A percentile compares a stretch with the other conserved stretches of the same genome.
Conservation (phyloP, 2,329 filamentous ascomycete species). For the Trichoderma lentiforme region DNA sequence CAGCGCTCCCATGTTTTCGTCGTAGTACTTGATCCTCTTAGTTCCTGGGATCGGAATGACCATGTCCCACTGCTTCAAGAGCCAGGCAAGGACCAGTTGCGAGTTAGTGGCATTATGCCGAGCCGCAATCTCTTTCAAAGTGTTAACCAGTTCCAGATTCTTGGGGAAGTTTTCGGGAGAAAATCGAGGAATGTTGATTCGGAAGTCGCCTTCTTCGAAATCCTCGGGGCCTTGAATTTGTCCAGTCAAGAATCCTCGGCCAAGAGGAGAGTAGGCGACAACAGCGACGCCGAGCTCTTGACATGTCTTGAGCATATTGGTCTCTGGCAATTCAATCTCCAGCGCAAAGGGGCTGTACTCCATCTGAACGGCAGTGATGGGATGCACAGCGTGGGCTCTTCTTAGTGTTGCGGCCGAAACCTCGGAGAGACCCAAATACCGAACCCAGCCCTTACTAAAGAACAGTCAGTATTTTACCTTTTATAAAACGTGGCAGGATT, state of each 20-base stretch:
- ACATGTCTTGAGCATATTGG: constrained; percentile 49
- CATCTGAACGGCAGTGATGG: constrained; percentile 50
- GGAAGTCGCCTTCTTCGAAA: constrained; percentile 43
- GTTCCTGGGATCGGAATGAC: constrained; percentile 58
- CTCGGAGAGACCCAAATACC: constrained; percentile 54
- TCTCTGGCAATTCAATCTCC: constrained; percentile 54
- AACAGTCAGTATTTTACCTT: neutral
- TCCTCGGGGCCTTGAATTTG: constrained; percentile 43
- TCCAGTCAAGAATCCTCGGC: constrained; percentile 56
- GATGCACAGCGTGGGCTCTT: constrained; percentile 48
- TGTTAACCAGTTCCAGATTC: constrained; percentile 52
- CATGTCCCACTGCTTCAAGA: constrained; percentile 57
- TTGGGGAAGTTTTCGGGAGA: constrained; percentile 31
- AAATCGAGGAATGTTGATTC: constrained; percentile 24
- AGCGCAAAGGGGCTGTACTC: constrained; percentile 54
- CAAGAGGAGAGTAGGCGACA: constrained; percentile 58
- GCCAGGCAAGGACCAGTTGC: constrained; percentile 62
- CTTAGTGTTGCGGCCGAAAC: constrained; percentile 47
- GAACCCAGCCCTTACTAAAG: constrained; percentile 50
- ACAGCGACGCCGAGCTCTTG: constrained; percentile 56
- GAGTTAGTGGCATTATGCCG: constrained; percentile 52
- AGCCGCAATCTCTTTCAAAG: constrained; percentile 47
- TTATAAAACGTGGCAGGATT: neutral
- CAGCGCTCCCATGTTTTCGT: constrained; percentile 5
- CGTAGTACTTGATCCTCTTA: constrained; percentile 41